Percentiles rank a stretch among this genome's conserved stretches.
phyloP scores from a whole-genome alignment of 192 early-diverging fungal genomes.

The Coemansia sp. region DNA sequence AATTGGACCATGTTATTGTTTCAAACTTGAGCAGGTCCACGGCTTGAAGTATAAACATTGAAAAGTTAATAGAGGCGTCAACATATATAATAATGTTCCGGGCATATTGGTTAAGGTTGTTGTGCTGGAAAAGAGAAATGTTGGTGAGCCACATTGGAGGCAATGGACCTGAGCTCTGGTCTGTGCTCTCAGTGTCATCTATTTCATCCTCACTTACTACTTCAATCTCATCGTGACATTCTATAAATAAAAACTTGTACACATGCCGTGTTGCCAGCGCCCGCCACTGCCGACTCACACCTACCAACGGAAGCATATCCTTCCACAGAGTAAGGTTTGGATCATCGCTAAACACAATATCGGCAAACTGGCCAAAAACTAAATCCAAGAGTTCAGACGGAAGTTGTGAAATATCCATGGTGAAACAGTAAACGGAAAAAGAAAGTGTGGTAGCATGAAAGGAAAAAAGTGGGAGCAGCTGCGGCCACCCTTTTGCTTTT shows the following conservation, averaged over 20 bases:
- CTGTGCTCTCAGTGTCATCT: neutral
- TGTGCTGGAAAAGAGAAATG: neutral
- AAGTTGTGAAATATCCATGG: constrained; percentile 4
- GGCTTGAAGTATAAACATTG: neutral
- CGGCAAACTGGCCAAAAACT: neutral
- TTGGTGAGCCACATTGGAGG: neutral
- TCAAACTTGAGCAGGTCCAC: neutral
- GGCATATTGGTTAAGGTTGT: neutral
- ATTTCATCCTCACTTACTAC: neutral
- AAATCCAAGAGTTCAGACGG: constrained; percentile 6
- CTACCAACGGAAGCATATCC: neutral
- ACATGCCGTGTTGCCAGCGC: neutral
- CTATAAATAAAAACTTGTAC: neutral
- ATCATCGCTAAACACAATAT: neutral
- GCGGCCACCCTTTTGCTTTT: too few relatives aligned
- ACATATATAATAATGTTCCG: neutral
- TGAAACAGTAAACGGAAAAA: neutral
- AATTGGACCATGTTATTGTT: neutral
- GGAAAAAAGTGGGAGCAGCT: neutral
- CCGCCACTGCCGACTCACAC: constrained; percentile 7
- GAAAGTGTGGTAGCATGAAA: neutral
- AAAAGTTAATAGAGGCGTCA: neutral
- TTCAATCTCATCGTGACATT: neutral
- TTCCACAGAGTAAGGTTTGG: constrained; percentile 2
- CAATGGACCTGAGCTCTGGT: neutral